These are phyloP conservation scores for Pharnaceum exiguum DNA, from an alignment of 148 eudicot species.

Conservation along the genomic window DNA sequence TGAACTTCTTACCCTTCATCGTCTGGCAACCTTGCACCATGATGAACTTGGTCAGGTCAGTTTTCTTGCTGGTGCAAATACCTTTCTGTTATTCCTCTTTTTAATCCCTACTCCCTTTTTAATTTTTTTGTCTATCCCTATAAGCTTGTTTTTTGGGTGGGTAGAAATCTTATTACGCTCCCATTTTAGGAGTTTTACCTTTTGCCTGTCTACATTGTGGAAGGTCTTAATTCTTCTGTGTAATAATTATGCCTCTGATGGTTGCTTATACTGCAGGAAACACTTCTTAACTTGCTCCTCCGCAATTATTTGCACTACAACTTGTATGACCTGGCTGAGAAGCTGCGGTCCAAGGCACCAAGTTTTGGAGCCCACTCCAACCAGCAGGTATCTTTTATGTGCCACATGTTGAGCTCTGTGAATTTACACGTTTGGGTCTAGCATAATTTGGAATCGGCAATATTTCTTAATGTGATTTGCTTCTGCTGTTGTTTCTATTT, in stretches of 20 bases:
- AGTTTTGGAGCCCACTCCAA: constrained; percentile 98
- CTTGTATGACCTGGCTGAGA: constrained; percentile 95
- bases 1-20: constrained; percentile 85
- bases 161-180: background rate
- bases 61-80: constrained; percentile 9
- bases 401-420: too few relatives aligned
- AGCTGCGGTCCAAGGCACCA: constrained; percentile 96
- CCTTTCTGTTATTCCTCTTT: too few relatives aligned
- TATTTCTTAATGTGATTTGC: too few relatives aligned
- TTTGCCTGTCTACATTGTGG: background rate
- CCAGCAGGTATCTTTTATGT: constrained; percentile 62
- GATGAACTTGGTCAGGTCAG: constrained; percentile 98
- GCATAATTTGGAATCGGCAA: too few relatives aligned
- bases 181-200: background rate
- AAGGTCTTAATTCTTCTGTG: background rate
- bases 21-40: constrained; percentile 83
- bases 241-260: too few relatives aligned
- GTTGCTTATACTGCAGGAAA: constrained; percentile 57
- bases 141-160: background rate
- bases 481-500: too few relatives aligned
- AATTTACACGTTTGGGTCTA: too few relatives aligned
- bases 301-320: constrained; percentile 95
- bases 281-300: constrained; percentile 85
- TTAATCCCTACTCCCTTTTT: too few relatives aligned
- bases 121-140: too few relatives aligned